Base-by-base conservation (phyloP, 1,284 basidiomycete species). In the Cutaneotrichosporon cyanovorans region DNA sequence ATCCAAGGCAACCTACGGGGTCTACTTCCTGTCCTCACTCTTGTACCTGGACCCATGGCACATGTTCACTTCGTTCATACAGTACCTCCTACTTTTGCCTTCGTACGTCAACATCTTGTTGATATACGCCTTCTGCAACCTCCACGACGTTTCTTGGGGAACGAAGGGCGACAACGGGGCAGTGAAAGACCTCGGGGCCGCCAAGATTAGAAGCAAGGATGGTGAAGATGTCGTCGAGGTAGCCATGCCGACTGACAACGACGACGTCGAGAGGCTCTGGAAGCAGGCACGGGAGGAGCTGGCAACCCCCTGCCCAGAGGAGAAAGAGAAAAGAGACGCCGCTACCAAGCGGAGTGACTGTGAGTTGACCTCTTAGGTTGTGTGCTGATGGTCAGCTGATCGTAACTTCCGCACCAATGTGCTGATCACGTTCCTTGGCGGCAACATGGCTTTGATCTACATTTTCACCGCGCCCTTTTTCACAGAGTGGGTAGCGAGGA, bases 41-140 rank as follows among this genome's bases (percentile, higher is more conserved):
- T 80, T 92, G 72, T 85, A 90, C 72, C 73, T 87, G 37, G 89
- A 92, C 62, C 88, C 88, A 0, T 92, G 87, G 86, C 89, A 92
- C 76, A 88, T 92, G 85, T 78, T 92, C 73, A 90, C 87, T 18
- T 87, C 83, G 45, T 91, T 93, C 48, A 40, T 68, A 21, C 68
- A 67, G 52, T 62, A 60, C 49, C 59, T 66, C 25, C 51, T 65
- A 46, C 50, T 74, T 60, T 73, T 81, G 79, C 72, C 72, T 3
- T 65, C 63, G 20, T 73, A 90, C 68, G 85, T 90, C 66, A 91
- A 90, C 74, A 89, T 91, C 62, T 73, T 91, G 56, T 87, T 66
- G 37, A 64, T 68, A 32, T 71, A 66, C 59, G 66, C 65, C 12
- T 87, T 91, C 82, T 90, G 87, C 74, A 88, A 90, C 48, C 57